These are phyloP conservation scores for Herpetospermum pedunculosum DNA, from an alignment of 306 rosid genomes.

Conservation along the genomic window DNA sequence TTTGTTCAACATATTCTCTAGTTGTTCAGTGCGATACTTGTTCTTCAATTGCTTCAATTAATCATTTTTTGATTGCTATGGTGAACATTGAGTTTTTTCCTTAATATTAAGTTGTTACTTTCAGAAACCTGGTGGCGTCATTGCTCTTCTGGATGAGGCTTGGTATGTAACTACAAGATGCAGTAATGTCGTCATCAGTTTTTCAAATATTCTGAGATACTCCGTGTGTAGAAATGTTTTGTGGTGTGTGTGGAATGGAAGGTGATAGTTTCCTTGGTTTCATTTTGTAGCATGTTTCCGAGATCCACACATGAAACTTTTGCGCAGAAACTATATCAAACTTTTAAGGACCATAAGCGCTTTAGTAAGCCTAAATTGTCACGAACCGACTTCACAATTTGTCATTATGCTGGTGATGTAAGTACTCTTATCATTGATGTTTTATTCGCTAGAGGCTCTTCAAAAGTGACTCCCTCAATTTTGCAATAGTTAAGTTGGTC, in stretches of 20 bases:
- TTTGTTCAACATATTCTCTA: neutral
- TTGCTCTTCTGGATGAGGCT: conserved; percentile 97
- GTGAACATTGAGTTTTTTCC: neutral
- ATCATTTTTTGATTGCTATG: neutral
- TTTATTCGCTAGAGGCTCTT: neutral
- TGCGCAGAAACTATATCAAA: conserved; percentile 87
- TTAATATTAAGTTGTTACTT: conserved; percentile 33
- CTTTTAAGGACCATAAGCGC: conserved; percentile 75
- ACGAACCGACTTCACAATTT: conserved; percentile 65
- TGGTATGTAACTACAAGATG: conserved; percentile 45
- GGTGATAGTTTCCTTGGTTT: conserved; percentile 25
- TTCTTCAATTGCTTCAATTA: neutral
- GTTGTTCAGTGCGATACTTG: neutral
- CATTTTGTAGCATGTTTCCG: conserved; percentile 89
- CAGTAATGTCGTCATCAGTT: conserved; percentile 2
- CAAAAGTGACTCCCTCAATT: neutral
- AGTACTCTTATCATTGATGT: conserved; percentile 19
- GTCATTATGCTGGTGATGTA: conserved; percentile 96
- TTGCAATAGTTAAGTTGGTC: neutral
- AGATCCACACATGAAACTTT: conserved; percentile 88
- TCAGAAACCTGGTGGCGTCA: conserved; percentile 95
- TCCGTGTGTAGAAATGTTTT: neutral
- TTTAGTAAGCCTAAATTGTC: conserved; percentile 94
- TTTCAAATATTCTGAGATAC: neutral
- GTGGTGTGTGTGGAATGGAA: neutral